Evolutionary conservation across 306 rosid species (phyloP).

Genomic region (Citrullus amarus): DNA sequence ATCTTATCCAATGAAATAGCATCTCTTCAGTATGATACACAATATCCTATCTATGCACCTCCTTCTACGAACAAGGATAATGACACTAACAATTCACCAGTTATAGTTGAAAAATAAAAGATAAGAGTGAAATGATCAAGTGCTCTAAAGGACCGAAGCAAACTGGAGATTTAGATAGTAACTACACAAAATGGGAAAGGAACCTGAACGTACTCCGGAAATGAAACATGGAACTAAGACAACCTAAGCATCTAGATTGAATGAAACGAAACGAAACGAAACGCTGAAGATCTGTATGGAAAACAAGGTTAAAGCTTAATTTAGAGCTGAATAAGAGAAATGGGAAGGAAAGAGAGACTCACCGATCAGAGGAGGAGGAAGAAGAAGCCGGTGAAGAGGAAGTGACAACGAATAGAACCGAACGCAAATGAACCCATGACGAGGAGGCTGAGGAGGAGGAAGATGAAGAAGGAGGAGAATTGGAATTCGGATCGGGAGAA

Average conservation of each 20-base stretch:
- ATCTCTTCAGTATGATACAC: neutral
- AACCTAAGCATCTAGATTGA: conserved; percentile 31
- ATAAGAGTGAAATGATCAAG: neutral
- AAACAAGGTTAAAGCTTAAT: conserved; percentile 26
- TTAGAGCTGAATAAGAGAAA: conserved; percentile 16
- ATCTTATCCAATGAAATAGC: neutral
- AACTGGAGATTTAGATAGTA: neutral
- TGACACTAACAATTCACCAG: neutral
- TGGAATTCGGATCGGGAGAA: conserved; percentile 30
- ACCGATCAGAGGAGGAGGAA: conserved; percentile 86
- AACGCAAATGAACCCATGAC: conserved; percentile 98
- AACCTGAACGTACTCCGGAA: conserved; percentile 13
- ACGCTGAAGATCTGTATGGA: conserved; percentile 48
- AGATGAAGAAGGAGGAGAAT: conserved; percentile 25
- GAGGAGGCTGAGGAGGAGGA: conserved; percentile 52
- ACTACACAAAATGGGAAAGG: neutral
- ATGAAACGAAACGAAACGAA: conserved; percentile 25
- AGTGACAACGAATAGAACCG: conserved; percentile 89
- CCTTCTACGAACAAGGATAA: neutral
- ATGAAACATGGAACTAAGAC: conserved; percentile 11
- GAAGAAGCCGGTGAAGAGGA: conserved; percentile 98
- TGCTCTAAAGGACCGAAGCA: neutral
- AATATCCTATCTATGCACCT: neutral
- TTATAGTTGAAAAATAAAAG: neutral
- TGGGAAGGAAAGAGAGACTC: conserved; percentile 43